phyloP scores from a whole-genome alignment of 352 stramenopile species.

The Phytophthora melonis region DNA sequence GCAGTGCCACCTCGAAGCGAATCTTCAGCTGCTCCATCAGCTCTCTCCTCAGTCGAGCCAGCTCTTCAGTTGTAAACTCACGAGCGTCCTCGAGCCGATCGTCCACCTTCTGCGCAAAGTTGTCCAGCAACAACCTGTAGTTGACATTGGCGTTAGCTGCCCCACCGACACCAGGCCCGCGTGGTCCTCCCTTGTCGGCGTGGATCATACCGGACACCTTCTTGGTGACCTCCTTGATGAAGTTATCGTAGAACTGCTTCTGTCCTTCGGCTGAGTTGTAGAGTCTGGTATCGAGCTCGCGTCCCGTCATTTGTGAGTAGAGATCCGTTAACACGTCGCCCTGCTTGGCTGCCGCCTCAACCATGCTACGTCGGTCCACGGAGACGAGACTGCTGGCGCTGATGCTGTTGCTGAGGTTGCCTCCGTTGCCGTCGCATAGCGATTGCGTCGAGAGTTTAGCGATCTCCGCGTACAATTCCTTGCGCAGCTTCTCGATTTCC shows the following conservation, averaged over 20 bases:
- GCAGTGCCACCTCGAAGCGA: constrained; percentile 62
- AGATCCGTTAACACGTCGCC: constrained; percentile 64
- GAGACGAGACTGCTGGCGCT: constrained; percentile 32
- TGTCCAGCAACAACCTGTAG: constrained; percentile 74
- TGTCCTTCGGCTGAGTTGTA: constrained; percentile 53
- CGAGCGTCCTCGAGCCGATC: constrained; percentile 70
- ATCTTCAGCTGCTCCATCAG: constrained; percentile 70
- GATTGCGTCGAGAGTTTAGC: constrained; percentile 48
- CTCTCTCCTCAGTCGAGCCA: constrained; percentile 70
- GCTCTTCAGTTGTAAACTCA: constrained; percentile 69
- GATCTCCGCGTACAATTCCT: constrained; percentile 64
- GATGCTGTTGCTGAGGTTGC: constrained; percentile 18
- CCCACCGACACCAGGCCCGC: constrained; percentile 39
- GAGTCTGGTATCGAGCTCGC: constrained; percentile 60
- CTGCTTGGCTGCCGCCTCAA: constrained; percentile 38
- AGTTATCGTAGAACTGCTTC: constrained; percentile 74
- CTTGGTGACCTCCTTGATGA: constrained; percentile 82
- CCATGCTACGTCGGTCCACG: constrained; percentile 23
- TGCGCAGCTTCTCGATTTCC: constrained; percentile 58
- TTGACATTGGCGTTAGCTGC: constrained; percentile 64
- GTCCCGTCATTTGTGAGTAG: constrained; percentile 65
- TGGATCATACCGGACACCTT: constrained; percentile 75
- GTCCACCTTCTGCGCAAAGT: constrained; percentile 80
- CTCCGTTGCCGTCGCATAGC: constrained; percentile 21
- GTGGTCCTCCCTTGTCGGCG: constrained; percentile 44